phyloP scores from a whole-genome alignment of 495 filamentous ascomycete genomes.

The Tuber umbilicatum region DNA sequence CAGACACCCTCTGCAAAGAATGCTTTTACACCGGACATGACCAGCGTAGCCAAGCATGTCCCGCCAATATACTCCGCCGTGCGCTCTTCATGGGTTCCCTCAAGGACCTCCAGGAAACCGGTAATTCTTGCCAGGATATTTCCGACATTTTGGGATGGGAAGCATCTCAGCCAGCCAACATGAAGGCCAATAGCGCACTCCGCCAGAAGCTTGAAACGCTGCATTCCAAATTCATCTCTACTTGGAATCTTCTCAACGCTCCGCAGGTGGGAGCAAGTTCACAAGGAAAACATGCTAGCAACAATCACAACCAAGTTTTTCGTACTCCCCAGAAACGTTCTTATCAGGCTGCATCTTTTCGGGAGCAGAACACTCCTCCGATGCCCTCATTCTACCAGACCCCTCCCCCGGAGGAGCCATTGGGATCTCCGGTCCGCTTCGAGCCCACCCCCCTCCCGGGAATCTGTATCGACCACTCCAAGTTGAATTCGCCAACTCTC shows the following conservation, averaged over 20 bases:
- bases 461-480: background rate
- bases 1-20: conserved; percentile 27
- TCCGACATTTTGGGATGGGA: background rate
- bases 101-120: background rate
- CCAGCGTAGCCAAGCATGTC: conserved; percentile 23
- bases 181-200: background rate
- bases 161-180: background rate
- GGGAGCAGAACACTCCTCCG: background rate
- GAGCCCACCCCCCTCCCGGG: background rate
- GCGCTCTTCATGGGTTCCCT: background rate
- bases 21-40: conserved; percentile 34
- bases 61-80: conserved; percentile 13
- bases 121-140: background rate
- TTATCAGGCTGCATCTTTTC: background rate
- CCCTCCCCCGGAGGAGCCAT: background rate
- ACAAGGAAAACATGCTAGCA: background rate
- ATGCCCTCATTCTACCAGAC: background rate
- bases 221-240: background rate
- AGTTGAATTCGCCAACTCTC: background rate
- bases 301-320: background rate
- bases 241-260: background rate
- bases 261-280: background rate
- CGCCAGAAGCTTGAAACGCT: background rate
- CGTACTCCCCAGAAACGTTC: background rate
- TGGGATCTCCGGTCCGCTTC: background rate